These are phyloP conservation scores for Pharus latifolius DNA, from an alignment of 176 grass and related monocot species.

Conservation along the genomic window DNA sequence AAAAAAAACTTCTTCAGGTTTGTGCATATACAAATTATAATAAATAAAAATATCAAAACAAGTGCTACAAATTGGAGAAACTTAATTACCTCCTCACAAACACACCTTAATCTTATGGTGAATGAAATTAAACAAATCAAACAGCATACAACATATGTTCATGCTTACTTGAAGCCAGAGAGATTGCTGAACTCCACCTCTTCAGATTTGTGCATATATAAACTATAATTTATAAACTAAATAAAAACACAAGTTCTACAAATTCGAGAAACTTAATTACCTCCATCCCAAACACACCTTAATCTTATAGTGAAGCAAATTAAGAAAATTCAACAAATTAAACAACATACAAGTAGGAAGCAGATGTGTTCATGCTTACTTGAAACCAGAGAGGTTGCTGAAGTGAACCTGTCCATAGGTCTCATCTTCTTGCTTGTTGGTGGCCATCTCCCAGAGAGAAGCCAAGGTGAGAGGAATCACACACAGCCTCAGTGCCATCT, in stretches of 20 bases:
- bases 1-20: background rate
- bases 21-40: background rate
- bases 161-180: constrained; percentile 65
- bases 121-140: background rate
- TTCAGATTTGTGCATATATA: no score
- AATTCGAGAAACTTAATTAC: no score
- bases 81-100: no score
- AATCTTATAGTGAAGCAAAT: background rate
- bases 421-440: constrained; percentile 55
- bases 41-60: background rate
- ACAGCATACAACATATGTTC: background rate
- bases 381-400: constrained; percentile 68
- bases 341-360: background rate
- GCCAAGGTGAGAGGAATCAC: constrained; percentile 54
- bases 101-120: no score
- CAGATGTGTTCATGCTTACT: constrained; percentile 13
- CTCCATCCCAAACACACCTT: no score
- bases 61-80: background rate
- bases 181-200: constrained; percentile 58
- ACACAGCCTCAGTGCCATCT: constrained; percentile 55
- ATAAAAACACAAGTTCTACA: background rate
- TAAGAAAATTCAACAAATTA: background rate
- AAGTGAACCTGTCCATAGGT: constrained; percentile 75
- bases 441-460: constrained; percentile 62
- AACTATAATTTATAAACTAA: background rate